Evolutionary conservation across 164 flowering plant genomes (phyloP).

Genomic region (Berberis thunbergii): DNA sequence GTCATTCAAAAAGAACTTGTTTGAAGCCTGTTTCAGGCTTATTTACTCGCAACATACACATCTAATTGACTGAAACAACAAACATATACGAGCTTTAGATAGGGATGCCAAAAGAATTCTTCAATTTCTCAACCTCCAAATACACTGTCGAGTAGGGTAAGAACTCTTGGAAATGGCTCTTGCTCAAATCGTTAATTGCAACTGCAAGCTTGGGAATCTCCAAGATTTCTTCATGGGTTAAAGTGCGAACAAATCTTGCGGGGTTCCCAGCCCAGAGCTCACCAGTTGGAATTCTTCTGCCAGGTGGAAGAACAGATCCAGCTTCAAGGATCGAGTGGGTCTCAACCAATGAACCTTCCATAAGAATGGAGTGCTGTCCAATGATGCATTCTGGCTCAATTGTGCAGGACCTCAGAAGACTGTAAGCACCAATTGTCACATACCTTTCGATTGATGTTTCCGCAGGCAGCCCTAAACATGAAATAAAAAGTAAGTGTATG

Average conservation of each 20-base stretch:
- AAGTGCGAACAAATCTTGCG: conserved; percentile 76
- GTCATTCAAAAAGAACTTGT: not conserved
- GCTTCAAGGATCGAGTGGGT: conserved; percentile 94
- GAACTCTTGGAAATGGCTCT: conserved; percentile 67
- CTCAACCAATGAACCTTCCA: conserved; percentile 97
- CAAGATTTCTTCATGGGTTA: conserved; percentile 75
- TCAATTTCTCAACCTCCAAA: conserved; percentile 96
- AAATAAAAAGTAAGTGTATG: not conserved
- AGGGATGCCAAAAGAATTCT: conserved; percentile 60
- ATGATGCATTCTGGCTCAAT: conserved; percentile 95
- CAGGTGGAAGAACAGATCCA: conserved; percentile 92
- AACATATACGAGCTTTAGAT: conserved; percentile 30
- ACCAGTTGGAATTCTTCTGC: conserved; percentile 85
- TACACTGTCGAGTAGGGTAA: conserved; percentile 87
- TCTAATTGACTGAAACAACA: conserved; percentile 11
- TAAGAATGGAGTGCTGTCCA: conserved; percentile 88
- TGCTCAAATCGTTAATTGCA: conserved; percentile 84
- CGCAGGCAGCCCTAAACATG: conserved; percentile 72
- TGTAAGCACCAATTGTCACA: conserved; percentile 79
- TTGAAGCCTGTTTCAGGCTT: conserved; percentile 2
- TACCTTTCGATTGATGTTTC: conserved; percentile 83
- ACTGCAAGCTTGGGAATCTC: conserved; percentile 92
- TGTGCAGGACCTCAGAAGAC: conserved; percentile 79
- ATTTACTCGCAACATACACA: conserved; percentile 7
- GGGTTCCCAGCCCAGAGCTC: conserved; percentile 99